Conservation (phyloP, 805 yeast genomes). For the Starmerella kuoi region DNA sequence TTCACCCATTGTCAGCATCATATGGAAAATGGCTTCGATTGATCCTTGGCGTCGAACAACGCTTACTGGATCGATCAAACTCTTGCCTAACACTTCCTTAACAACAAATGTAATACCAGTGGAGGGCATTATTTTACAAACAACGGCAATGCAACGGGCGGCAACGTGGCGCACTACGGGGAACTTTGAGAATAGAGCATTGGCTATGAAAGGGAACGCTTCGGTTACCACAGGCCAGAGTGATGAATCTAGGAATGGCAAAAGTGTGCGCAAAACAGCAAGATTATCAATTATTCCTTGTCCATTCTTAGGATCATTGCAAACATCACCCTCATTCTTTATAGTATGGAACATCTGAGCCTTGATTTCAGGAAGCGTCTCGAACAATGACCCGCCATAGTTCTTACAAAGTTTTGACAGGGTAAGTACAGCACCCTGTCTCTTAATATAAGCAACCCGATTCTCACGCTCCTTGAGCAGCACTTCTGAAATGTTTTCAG, state of each 20-base stretch:
- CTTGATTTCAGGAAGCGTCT: slow-evolving; percentile 52
- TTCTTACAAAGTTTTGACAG: slow-evolving; percentile 45
- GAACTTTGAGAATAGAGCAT: slow-evolving; percentile 50
- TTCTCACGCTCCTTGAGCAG: slow-evolving; percentile 44
- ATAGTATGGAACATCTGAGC: slow-evolving; percentile 58
- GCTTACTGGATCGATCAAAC: slow-evolving; percentile 63
- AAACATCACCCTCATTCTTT: slow-evolving; percentile 19
- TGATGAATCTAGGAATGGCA: slow-evolving; percentile 44
- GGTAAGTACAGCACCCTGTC: slow-evolving; percentile 71
- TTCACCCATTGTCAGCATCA: slow-evolving; percentile 74
- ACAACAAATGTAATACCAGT: slow-evolving; percentile 67
- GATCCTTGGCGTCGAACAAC: slow-evolving; percentile 80
- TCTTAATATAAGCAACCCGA: slow-evolving; percentile 51
- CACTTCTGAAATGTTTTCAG: slow-evolving; percentile 38
- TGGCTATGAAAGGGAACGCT: slow-evolving; percentile 41
- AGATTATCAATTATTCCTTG: slow-evolving; percentile 76
- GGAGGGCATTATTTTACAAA: slow-evolving; percentile 58
- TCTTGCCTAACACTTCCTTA: slow-evolving; percentile 55
- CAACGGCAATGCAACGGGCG: slow-evolving; percentile 74
- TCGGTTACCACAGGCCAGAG: slow-evolving; percentile 35
- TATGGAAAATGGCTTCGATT: slow-evolving; percentile 78
- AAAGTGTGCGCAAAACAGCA: slow-evolving; percentile 65
- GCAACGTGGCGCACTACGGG: slow-evolving; percentile 84
- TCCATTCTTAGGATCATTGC: slow-evolving; percentile 19
- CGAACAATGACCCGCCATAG: slow-evolving; percentile 47